Conservation (phyloP, 2,329 filamentous ascomycete genomes). For the Graphilbum ipis-grandicollis region DNA sequence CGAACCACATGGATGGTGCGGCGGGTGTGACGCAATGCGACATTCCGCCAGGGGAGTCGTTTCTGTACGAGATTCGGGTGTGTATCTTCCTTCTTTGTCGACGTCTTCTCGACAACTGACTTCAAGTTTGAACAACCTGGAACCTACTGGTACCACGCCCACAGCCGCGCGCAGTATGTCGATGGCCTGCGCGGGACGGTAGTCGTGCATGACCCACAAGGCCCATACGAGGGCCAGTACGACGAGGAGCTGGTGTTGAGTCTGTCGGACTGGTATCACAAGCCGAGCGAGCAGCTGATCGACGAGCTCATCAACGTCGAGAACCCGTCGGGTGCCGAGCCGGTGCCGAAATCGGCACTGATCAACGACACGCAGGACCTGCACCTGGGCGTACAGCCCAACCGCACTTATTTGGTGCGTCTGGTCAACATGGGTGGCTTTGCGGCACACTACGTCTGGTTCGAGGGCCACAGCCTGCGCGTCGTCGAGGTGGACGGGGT, state of each 20-base stretch:
- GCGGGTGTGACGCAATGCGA: conserved; percentile 47
- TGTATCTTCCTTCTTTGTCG: not conserved
- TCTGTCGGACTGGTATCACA: conserved; percentile 56
- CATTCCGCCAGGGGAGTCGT: conserved; percentile 42
- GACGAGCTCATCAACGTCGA: conserved; percentile 29
- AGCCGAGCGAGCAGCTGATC: conserved; percentile 29
- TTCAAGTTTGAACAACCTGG: conserved; percentile 24
- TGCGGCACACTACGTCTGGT: conserved; percentile 46
- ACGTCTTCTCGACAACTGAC: not conserved
- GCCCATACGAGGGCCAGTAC: conserved; percentile 37
- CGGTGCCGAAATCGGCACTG: conserved; percentile 49
- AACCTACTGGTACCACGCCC: conserved; percentile 70
- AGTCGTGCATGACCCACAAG: conserved; percentile 43
- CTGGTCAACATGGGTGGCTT: conserved; percentile 61
- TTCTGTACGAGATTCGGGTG: conserved; percentile 46
- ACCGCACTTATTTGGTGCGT: conserved; percentile 55
- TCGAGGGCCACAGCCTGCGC: conserved; percentile 47
- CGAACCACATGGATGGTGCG: conserved; percentile 54
- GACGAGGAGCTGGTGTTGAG: conserved; percentile 50
- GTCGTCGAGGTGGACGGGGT: conserved; percentile 60
- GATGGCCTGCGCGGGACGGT: conserved; percentile 47
- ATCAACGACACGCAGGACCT: conserved; percentile 55
- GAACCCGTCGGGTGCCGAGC: conserved; percentile 42
- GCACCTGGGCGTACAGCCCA: conserved; percentile 40
- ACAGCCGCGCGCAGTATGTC: conserved; percentile 49